Base-by-base conservation (phyloP, 2,329 filamentous ascomycete species). In the Pseudocercospora fuligena region DNA sequence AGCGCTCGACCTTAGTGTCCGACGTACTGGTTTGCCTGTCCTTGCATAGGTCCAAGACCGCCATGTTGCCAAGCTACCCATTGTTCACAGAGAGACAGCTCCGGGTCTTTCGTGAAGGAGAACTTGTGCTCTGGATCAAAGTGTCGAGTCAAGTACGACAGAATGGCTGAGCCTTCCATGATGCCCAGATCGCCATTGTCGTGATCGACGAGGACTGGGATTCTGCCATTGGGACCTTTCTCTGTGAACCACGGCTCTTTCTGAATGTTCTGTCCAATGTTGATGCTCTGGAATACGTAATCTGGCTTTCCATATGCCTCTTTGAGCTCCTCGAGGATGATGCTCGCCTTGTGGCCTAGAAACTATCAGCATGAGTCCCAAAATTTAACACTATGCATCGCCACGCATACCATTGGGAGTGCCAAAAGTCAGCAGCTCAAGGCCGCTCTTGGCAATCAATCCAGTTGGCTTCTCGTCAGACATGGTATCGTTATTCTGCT, bases 171-270 rank as follows among this genome's bases (percentile, higher is more conserved):
- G 7, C 81, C 81, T 68, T 83, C 81, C 72, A 80, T 78, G 57
- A 83, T 87, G 51, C 85, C 78, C 60, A 90, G 86, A 56, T 79
- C 84, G 64, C 81, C 80, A 68, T 87, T 84, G 77, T 90, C 87
- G 70, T 91, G 88, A 78, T 91, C 88, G 31, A 90, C 84, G 56
- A 91, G 85, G 56, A 86, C 88, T 1, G 88, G 88, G 71, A 90
- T 90, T 16, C 88, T 84, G 2, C 88, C 89, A 76, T 91, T 91
- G 43, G 88, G 88, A 66, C 85, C 85, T 31, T 88, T 75, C 43
- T 85, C 85, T 0, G 84, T 87, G 80, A 86, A 91, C 88, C 89
- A 91, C 1, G 84, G 82, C 80, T 90, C 83, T 77, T 90, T 90
- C 72, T 91, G 89, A 29, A 88, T 84, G 78, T 89, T 88, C 73